phyloP scores from a whole-genome alignment of 805 yeast species.

The Myxozyma lipomycoides region DNA sequence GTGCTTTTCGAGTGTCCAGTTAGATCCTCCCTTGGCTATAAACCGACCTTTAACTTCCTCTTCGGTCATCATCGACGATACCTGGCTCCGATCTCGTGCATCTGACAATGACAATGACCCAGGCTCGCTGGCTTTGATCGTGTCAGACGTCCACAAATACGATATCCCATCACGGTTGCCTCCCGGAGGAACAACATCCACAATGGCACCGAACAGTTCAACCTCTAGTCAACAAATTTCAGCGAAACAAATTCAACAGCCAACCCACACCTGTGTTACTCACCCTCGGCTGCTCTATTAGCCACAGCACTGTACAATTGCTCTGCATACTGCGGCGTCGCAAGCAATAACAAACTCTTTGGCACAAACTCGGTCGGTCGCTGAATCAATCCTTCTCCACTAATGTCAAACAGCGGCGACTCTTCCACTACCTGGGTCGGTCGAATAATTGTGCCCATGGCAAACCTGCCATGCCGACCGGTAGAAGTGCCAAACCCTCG shows the following conservation, averaged over 20 bases:
- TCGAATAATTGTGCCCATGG: constrained; percentile 21
- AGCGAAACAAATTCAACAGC: not conserved
- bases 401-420: constrained; percentile 2
- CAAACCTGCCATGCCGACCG: not conserved
- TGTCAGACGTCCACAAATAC: constrained; percentile 19
- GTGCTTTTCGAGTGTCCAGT: constrained; percentile 14
- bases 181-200: constrained; percentile 25
- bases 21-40: constrained; percentile 20
- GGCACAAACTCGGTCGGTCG: constrained; percentile 16
- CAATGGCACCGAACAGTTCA: constrained; percentile 11
- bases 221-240: not conserved
- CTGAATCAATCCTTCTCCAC: constrained; percentile 1
- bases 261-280: not conserved
- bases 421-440: constrained; percentile 9
- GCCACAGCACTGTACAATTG: constrained; percentile 29
- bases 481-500: not conserved
- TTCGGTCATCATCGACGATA: not conserved
- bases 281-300: not conserved
- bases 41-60: constrained; percentile 14
- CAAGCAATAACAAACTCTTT: constrained; percentile 32
- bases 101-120: constrained; percentile 1
- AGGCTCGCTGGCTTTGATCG: constrained; percentile 6
- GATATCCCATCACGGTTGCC: constrained; percentile 26
- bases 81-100: not conserved
- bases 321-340: constrained; percentile 38